Evolutionary conservation across 768 basidiomycete species (phyloP).

Genomic region (Mycena crocata): DNA sequence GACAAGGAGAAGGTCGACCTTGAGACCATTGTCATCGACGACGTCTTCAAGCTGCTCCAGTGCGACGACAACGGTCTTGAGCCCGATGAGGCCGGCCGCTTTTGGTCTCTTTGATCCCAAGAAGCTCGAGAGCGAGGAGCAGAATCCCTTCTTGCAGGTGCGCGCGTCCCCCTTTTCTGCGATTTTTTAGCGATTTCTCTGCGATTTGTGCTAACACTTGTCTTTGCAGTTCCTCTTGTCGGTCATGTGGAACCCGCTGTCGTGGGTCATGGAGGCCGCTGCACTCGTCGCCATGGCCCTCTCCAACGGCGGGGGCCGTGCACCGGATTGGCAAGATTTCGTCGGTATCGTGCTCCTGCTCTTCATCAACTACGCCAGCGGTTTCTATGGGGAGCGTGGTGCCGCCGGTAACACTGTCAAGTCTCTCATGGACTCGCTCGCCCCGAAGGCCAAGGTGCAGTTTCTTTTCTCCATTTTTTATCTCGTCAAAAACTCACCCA

Average conservation of each 20-base stretch:
- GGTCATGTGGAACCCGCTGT: no score
- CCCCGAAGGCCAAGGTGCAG: constrained; percentile 95
- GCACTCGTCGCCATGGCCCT: constrained; percentile 93
- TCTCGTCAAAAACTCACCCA: no score
- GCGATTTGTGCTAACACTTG: constrained; percentile 92
- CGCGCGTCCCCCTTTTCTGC: no score
- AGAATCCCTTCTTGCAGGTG: no score
- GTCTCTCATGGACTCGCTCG: constrained; percentile 98
- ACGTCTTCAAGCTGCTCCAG: no score
- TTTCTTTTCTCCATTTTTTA: no score
- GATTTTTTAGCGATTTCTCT: constrained; percentile 87
- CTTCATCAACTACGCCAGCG: constrained; percentile 94
- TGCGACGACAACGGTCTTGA: no score
- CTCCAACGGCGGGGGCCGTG: no score
- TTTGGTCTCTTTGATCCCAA: no score
- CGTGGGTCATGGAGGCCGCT: constrained; percentile 98
- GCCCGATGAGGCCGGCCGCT: no score
- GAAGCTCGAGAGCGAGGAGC: no score
- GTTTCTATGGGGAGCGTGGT: constrained; percentile 97
- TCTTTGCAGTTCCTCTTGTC: no score
- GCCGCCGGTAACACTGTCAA: constrained; percentile 99
- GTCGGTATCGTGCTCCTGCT: constrained; percentile 83
- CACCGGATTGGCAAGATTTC: constrained; percentile 92
- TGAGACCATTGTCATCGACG: constrained; percentile 94
- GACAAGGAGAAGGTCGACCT: constrained; percentile 99